Evolutionary conservation across 305 asterid genomes (phyloP), one percentile per base, ranked within the genome.

Genomic region (Rubia balearica): DNA sequence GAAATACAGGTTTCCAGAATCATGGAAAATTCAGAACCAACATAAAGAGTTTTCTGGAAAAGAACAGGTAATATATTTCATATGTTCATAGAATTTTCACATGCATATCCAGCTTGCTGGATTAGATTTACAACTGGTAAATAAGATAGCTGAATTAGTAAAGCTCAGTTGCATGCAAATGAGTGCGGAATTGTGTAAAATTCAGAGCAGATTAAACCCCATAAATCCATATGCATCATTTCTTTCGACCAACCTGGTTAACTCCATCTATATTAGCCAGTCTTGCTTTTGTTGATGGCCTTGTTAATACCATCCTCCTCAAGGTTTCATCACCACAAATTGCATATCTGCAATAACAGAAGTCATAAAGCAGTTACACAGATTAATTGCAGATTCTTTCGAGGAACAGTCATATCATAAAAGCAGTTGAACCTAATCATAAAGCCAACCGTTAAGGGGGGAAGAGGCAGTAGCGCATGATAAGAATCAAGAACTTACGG

Each of bases 241-340:
- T 64, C 24, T 33, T 45, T 30, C 8, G 7, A 36, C 27, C 77
- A 81, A 93, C 98, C 97, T 93, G 98, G 83, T 93, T 93, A 60
- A 93, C 90, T 42, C 98, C 98, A 84, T 93, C 97, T 72, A 93
- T 88, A 80, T 89, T 93, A 73, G 98, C 98, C 74, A 93, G 90
- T 80, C 97, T 89, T 76, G 98, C 96, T 84, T 83, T 83, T 61
- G 97, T 89, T 40, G 97, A 90, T 69, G 98, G 98, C 85, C 98
- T 86, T 62, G 79, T 77, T 82, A 80, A 73, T 75, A 96, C 82
- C 78, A 93, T 88, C 83, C 87, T 88, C 87, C 86, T 85, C 81
- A 93, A 81, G 75, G 98, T 91, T 78, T 72, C 89, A 84, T 93
- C 98, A 67, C 98, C 97, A 76, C 96, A 93, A 76, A 93, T 78